These are phyloP conservation scores for Neurospora sp. DNA, from an alignment of 2,329 filamentous ascomycete genomes.

Conservation along the genomic window DNA sequence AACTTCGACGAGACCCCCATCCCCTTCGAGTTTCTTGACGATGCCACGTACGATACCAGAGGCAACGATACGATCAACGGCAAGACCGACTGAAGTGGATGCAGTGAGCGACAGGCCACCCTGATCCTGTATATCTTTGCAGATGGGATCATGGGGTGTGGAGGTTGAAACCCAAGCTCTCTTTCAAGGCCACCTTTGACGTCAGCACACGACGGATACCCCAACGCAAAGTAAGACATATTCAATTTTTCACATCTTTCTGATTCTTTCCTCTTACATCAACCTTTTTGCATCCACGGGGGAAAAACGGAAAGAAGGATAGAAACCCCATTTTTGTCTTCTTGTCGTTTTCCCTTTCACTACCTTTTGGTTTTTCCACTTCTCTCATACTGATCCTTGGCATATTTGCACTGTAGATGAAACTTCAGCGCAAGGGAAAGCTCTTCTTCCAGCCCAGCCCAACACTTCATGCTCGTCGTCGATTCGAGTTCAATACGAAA, in stretches of 20 bases:
- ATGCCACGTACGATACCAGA: neutral
- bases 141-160: neutral
- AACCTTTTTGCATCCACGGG: neutral
- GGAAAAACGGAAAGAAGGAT: neutral
- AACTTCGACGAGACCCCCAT: neutral
- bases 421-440: neutral
- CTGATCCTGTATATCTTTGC: neutral
- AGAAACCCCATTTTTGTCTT: neutral
- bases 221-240: neutral
- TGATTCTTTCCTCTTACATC: neutral
- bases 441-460: neutral
- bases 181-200: neutral
- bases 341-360: accelerated
- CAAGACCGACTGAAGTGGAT: neutral
- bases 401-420: neutral
- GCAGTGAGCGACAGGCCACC: neutral
- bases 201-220: neutral
- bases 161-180: neutral
- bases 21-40: neutral
- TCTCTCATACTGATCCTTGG: neutral
- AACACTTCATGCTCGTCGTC: neutral
- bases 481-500: neutral
- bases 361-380: neutral
- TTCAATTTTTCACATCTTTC: neutral
- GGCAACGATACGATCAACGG: neutral